phyloP scores from a whole-genome alignment of 768 basidiomycete species.

The Podaxis sp. region DNA sequence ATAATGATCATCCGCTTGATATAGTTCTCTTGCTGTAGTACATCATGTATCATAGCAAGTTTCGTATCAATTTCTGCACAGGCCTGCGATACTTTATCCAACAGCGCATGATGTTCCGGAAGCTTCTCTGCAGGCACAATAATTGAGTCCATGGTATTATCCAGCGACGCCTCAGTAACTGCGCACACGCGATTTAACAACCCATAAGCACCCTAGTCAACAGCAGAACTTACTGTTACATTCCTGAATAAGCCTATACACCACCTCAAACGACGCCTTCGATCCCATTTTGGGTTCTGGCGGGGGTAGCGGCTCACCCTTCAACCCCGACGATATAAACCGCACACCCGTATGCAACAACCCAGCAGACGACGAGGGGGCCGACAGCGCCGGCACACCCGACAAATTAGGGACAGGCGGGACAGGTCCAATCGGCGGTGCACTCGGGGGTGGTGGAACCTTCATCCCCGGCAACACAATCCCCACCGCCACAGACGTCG shows the following conservation, averaged over 20 bases:
- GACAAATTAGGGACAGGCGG: slow-evolving; percentile 1
- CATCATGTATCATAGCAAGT: slow-evolving; percentile 12
- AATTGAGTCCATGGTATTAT: slow-evolving; percentile 9
- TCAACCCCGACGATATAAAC: slow-evolving; percentile 10
- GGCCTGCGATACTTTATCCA: slow-evolving; percentile 11
- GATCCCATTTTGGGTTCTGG: slow-evolving; percentile 12
- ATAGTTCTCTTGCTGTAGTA: slow-evolving; percentile 10
- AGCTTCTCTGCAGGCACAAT: slow-evolving; percentile 10
- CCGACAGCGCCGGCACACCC: neutral
- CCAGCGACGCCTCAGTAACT: slow-evolving; percentile 6
- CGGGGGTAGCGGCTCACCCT: slow-evolving; percentile 6
- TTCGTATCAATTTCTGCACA: slow-evolving; percentile 11
- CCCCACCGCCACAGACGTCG: slow-evolving; percentile 7
- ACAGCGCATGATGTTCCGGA: slow-evolving; percentile 10
- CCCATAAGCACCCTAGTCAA: neutral
- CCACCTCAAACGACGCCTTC: slow-evolving; percentile 10
- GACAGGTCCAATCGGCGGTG: slow-evolving; percentile 6
- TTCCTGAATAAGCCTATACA: slow-evolving; percentile 4
- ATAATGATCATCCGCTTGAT: slow-evolving; percentile 12
- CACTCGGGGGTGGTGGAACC: neutral
- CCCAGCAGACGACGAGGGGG: neutral
- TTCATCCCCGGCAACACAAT: slow-evolving; percentile 9
- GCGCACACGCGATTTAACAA: neutral
- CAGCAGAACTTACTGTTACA: slow-evolving; percentile 9
- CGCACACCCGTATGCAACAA: slow-evolving; percentile 1